Evolutionary conservation across 225 moss, liverwort and hornwort species (phyloP).

Genomic region (Ulota crispa): DNA sequence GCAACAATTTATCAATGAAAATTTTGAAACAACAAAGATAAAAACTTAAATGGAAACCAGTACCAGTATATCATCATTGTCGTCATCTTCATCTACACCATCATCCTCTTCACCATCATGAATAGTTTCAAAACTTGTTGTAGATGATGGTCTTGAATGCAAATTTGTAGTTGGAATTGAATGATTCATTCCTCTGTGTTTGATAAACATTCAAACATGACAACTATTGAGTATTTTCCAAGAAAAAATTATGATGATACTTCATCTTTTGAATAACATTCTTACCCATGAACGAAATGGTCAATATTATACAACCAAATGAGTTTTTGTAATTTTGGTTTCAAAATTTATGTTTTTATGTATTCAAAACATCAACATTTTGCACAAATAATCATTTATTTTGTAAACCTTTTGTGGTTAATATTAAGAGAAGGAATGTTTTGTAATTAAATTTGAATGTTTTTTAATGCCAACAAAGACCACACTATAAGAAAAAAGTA

Average conservation of each 20-base stretch:
- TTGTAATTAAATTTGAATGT: accelerated
- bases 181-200: neutral
- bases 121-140: neutral
- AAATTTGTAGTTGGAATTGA: accelerated
- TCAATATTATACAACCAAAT: too few relatives aligned
- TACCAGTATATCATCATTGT: neutral
- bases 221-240: neutral
- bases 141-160: slow-evolving; percentile 1
- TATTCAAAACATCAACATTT: too few relatives aligned
- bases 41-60: accelerated
- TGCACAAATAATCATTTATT: too few relatives aligned
- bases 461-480: accelerated
- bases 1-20: accelerated
- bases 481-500: too few relatives aligned
- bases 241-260: too few relatives aligned
- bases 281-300: too few relatives aligned
- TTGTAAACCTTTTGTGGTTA: neutral
- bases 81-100: neutral
- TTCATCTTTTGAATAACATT: too few relatives aligned
- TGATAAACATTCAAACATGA: accelerated
- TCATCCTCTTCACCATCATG: neutral
- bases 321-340: too few relatives aligned
- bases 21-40: neutral
- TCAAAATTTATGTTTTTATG: too few relatives aligned
- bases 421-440: accelerated